Percentiles rank a stretch among this genome's conserved stretches.
phyloP scores from a whole-genome alignment of 2,329 filamentous ascomycete species.

The Botryosphaeria dothidea region DNA sequence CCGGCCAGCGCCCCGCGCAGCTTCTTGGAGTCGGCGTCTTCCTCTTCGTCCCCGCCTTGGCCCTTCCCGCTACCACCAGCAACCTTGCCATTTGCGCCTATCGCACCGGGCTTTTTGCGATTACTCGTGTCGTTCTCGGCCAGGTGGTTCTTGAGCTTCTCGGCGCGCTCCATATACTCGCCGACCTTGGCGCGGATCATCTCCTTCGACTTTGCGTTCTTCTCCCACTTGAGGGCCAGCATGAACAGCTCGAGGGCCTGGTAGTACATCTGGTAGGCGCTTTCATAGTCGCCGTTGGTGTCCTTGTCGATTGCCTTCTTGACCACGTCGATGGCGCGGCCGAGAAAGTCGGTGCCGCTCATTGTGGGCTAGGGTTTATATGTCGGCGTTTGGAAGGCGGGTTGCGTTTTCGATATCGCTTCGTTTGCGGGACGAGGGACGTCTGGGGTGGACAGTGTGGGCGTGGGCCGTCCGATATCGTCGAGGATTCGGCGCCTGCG shows the following conservation, averaged over 20 bases:
- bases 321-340: constrained; percentile 92
- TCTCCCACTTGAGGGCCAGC: constrained; percentile 99
- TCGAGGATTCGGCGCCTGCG: background rate
- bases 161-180: constrained; percentile 98
- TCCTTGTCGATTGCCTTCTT: constrained; percentile 98
- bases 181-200: constrained; percentile 94
- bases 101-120: constrained; percentile 68
- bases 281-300: constrained; percentile 93
- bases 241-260: constrained; percentile 96
- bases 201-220: constrained; percentile 94
- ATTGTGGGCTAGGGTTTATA: constrained; percentile 53
- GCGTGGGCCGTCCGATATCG: background rate
- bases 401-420: background rate
- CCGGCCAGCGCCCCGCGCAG: constrained; percentile 85
- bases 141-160: constrained; percentile 94
- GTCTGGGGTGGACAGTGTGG: background rate
- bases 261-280: constrained; percentile 96
- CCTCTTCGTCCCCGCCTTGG: constrained; percentile 63
- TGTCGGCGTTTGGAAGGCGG: constrained; percentile 5
- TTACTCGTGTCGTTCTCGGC: constrained; percentile 68
- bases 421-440: background rate
- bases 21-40: constrained; percentile 94
- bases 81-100: constrained; percentile 71
- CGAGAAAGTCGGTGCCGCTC: constrained; percentile 96
- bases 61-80: constrained; percentile 64